These are phyloP conservation scores for Volvox carteri DNA, from an alignment of 163 green algal species.

Conservation along the genomic window DNA sequence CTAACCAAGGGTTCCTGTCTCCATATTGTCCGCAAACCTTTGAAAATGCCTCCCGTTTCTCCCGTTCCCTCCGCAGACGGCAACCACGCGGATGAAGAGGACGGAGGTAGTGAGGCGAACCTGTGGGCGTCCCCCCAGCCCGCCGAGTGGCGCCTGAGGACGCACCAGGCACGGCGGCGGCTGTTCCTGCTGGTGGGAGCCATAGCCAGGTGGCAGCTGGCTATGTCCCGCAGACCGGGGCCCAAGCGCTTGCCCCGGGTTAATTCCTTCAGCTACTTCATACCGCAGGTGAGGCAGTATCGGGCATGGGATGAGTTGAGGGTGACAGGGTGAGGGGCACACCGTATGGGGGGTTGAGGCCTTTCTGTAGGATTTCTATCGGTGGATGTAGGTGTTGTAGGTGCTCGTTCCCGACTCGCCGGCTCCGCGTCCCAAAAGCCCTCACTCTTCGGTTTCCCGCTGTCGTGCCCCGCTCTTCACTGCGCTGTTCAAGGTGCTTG, in stretches of 20 bases:
- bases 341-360: too few species aligned
- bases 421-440: too few species aligned
- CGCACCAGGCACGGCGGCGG: constrained; percentile 56
- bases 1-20: too few species aligned
- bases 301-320: too few species aligned
- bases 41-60: too few species aligned
- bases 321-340: too few species aligned
- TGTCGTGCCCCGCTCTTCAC: not conserved
- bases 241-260: constrained; percentile 61
- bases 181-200: constrained; percentile 43
- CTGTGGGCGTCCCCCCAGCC: not conserved
- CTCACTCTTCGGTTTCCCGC: not conserved
- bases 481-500: constrained; percentile 20
- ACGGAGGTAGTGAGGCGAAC: not conserved
- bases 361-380: too few species aligned
- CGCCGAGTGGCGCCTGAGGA: constrained; percentile 52
- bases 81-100: not conserved
- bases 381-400: too few species aligned
- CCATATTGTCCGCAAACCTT: too few species aligned
- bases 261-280: constrained; percentile 63
- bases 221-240: constrained; percentile 18
- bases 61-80: too few species aligned
- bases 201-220: constrained; percentile 19
- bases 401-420: too few species aligned
- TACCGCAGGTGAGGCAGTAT: constrained; percentile 40